Conservation (phyloP, 2,329 filamentous ascomycete genomes). For the Pseudogymnoascus sp. region DNA sequence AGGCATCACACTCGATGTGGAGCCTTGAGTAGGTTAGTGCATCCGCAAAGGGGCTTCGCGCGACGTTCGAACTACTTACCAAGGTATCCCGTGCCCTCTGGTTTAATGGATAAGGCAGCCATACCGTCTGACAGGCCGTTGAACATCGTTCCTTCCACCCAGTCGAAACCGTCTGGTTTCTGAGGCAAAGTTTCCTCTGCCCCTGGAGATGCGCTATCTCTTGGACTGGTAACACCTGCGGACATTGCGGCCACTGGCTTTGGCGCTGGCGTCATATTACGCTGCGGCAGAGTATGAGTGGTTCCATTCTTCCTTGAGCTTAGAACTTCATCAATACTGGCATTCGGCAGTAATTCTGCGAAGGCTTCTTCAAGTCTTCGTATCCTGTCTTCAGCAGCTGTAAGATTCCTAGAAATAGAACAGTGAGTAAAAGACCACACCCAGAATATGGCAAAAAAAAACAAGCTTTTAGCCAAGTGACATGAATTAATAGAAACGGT, state of each 20-base stretch:
- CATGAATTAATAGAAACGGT: background rate
- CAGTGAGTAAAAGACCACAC: background rate
- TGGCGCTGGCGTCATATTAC: background rate
- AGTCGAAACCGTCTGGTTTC: conserved; percentile 20
- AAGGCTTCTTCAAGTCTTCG: conserved; percentile 16
- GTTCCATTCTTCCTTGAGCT: background rate
- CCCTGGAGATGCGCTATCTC: conserved; percentile 3
- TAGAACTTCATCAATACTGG: conserved; percentile 17
- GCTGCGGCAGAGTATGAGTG: background rate
- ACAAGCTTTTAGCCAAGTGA: background rate
- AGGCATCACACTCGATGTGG: conserved; percentile 5
- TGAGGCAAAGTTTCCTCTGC: conserved; percentile 17
- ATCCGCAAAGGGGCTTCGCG: background rate
- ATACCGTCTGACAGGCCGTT: conserved; percentile 27
- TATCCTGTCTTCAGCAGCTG: conserved; percentile 17
- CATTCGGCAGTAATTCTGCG: conserved; percentile 13
- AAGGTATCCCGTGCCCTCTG: conserved; percentile 30
- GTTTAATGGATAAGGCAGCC: conserved; percentile 31
- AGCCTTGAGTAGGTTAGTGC: background rate
- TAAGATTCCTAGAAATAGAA: conserved; percentile 13
- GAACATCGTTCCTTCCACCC: conserved; percentile 14
- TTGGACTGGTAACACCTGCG: background rate
- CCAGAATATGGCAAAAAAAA: background rate
- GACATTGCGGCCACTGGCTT: background rate
- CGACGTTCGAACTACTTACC: conserved; percentile 11